Evolutionary conservation across 2,329 filamentous ascomycete species (phyloP).

Genomic region (Fusarium humuli): DNA sequence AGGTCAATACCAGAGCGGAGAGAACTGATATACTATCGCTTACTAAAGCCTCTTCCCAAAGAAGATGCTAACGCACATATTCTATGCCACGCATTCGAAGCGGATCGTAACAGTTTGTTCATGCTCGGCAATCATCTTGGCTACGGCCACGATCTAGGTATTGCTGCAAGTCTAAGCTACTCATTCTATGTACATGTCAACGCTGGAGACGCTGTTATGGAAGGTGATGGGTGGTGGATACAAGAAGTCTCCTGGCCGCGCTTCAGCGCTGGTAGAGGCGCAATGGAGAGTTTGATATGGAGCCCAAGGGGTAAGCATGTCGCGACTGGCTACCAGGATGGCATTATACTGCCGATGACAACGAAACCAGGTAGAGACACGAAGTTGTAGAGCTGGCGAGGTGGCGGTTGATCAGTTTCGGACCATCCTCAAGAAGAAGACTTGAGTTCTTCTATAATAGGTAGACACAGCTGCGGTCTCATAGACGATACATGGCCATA

Average conservation of each 20-base stretch:
- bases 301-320: constrained; percentile 65
- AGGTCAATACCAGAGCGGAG: constrained; percentile 58
- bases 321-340: constrained; percentile 67
- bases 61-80: constrained; percentile 60
- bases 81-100: constrained; percentile 62
- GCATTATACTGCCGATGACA: constrained; percentile 52
- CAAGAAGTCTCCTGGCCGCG: constrained; percentile 64
- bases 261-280: constrained; percentile 58
- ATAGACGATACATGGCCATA: not conserved
- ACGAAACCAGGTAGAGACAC: constrained; percentile 4
- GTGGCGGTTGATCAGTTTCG: not conserved
- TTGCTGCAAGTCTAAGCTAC: constrained; percentile 62
- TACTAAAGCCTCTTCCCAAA: constrained; percentile 56
- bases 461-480: not conserved
- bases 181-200: constrained; percentile 66
- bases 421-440: not conserved
- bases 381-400: constrained; percentile 6
- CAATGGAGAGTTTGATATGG: constrained; percentile 65
- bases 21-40: constrained; percentile 63
- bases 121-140: constrained; percentile 63
- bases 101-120: constrained; percentile 66
- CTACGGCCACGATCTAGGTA: constrained; percentile 56
- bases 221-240: constrained; percentile 63
- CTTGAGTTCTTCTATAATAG: not conserved
- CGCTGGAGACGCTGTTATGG: constrained; percentile 61